Evolutionary conservation across 129 eudicot genomes (phyloP).

Genomic region (Flaveria sonorensis): DNA sequence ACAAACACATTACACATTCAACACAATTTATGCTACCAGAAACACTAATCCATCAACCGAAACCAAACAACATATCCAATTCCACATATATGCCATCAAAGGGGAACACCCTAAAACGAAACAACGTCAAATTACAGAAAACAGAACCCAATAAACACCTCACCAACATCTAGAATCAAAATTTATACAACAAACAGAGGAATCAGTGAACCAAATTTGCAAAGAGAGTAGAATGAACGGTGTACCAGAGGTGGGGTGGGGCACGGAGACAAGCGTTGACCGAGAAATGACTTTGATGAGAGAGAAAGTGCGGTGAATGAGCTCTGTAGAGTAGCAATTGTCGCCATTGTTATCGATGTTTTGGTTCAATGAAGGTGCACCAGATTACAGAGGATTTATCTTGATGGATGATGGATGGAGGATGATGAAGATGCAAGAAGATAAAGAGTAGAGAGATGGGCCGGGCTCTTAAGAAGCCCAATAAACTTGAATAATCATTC

Average conservation of each 20-base stretch:
- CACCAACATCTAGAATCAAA: neutral
- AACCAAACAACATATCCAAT: neutral
- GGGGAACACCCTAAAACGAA: neutral
- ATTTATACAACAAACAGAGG: neutral
- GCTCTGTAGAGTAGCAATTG: slow-evolving; percentile 81
- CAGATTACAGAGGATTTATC: slow-evolving; percentile 20
- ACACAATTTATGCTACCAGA: neutral
- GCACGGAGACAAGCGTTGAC: slow-evolving; percentile 66
- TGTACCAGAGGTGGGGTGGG: slow-evolving; percentile 48
- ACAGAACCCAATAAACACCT: neutral
- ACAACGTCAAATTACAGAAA: neutral
- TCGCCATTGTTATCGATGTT: slow-evolving; percentile 37
- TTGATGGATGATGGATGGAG: neutral
- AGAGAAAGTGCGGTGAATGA: slow-evolving; percentile 77
- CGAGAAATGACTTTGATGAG: slow-evolving; percentile 69
- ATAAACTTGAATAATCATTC: neutral
- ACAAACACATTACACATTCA: neutral
- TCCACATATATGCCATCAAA: neutral
- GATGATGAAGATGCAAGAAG: slow-evolving; percentile 1
- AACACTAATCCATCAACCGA: neutral
- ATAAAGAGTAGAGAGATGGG: slow-evolving; percentile 24
- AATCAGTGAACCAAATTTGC: slow-evolving; percentile 1
- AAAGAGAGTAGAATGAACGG: neutral
- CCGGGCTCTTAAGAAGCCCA: slow-evolving; percentile 3
- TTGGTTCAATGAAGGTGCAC: slow-evolving; percentile 6